These are phyloP conservation scores for Whalleya microplaca DNA, from an alignment of 2,329 filamentous ascomycete species.

Conservation along the genomic window DNA sequence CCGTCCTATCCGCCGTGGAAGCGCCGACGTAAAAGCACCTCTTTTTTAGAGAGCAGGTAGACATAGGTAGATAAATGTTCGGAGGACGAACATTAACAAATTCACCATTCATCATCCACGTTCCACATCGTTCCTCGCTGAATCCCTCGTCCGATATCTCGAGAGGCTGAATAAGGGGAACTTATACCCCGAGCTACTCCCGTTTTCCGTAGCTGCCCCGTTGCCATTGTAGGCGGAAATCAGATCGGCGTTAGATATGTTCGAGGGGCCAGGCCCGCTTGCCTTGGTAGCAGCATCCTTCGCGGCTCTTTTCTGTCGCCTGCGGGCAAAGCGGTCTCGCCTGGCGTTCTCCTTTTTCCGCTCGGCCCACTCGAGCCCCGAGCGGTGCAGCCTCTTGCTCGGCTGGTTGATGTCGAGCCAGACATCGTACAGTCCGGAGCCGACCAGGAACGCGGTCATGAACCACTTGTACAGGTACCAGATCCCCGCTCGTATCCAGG, in stretches of 20 bases:
- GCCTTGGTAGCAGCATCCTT: no score
- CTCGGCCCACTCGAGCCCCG: background rate
- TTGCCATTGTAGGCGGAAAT: background rate
- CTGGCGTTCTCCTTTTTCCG: background rate
- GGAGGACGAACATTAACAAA: no score
- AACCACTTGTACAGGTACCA: conserved; percentile 12
- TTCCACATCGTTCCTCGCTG: background rate
- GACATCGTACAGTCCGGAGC: conserved; percentile 4
- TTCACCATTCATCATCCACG: no score
- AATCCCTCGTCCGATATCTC: background rate
- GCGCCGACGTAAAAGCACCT: no score
- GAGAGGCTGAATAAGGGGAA: background rate
- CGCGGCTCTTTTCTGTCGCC: background rate
- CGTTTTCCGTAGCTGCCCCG: background rate
- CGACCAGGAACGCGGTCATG: background rate
- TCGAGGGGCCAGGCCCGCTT: no score
- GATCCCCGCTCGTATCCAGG: conserved; percentile 16
- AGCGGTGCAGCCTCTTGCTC: conserved; percentile 2
- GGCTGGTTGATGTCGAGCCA: conserved; percentile 8
- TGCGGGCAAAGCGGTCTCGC: background rate
- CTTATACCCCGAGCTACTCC: background rate
- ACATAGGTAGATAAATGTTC: no score
- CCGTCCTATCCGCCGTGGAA: no score
- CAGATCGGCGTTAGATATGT: no score
- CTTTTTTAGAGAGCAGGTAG: no score